A percentile compares a stretch with the other conserved stretches of the same genome.
Evolutionary conservation across 495 filamentous ascomycete genomes (phyloP).

Genomic region (Lasiosphaeriaceae sp.): DNA sequence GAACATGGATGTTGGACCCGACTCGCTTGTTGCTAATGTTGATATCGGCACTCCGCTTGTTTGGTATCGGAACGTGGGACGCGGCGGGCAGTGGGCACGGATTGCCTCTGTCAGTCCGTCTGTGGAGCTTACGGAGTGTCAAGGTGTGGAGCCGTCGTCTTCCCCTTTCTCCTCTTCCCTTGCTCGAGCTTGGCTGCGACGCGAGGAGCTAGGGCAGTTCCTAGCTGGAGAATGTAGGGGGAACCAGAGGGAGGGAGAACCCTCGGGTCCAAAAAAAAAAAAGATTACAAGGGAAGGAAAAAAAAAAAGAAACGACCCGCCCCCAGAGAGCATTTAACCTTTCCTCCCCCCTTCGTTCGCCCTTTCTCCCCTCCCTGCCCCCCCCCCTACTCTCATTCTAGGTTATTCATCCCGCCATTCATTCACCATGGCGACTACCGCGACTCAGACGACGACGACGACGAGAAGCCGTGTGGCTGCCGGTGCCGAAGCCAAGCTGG

Average conservation of each 20-base stretch:
- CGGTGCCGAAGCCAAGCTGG: slow-evolving; percentile 45
- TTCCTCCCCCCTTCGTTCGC: background rate
- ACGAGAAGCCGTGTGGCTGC: slow-evolving; percentile 18
- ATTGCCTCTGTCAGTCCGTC: background rate
- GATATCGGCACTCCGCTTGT: slow-evolving; percentile 8
- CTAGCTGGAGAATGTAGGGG: background rate
- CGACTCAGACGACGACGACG: slow-evolving; percentile 11
- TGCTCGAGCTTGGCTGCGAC: background rate
- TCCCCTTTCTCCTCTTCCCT: too few species aligned
- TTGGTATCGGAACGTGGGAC: slow-evolving; percentile 1
- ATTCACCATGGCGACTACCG: slow-evolving; percentile 4
- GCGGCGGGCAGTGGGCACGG: background rate
- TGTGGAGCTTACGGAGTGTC: background rate
- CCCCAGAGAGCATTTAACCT: background rate
- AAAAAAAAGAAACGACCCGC: background rate
- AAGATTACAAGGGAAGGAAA: background rate
- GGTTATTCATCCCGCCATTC: background rate
- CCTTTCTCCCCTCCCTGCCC: background rate
- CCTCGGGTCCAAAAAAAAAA: background rate
- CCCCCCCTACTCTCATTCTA: background rate
- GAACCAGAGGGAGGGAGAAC: background rate
- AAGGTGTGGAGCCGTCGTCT: too few species aligned
- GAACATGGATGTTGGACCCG: background rate
- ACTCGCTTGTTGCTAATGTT: slow-evolving; percentile 1
- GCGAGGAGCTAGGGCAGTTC: background rate